A percentile compares a stretch with the other conserved stretches of the same genome.
Evolutionary conservation across 2,329 filamentous ascomycete genomes (phyloP).

Genomic region (Neopestalotiopsis rosae): DNA sequence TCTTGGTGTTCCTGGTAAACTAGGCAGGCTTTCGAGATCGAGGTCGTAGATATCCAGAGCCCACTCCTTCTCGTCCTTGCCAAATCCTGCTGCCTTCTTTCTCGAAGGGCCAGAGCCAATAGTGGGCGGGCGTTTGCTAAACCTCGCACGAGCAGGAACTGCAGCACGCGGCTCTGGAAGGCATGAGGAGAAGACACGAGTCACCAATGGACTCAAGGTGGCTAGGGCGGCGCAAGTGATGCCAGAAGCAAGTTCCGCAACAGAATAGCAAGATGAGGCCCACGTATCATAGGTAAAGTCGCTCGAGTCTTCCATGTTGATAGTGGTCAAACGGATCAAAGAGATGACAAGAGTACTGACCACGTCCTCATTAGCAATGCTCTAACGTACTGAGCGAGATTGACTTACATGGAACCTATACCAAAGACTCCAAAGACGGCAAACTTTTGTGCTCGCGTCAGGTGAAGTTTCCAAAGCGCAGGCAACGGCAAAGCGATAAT

Average conservation of each 20-base stretch:
- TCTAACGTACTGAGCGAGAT: background rate
- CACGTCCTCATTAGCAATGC: background rate
- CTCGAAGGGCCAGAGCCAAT: background rate
- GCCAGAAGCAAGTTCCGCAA: constrained; percentile 21
- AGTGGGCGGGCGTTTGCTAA: background rate
- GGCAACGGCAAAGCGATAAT: constrained; percentile 20
- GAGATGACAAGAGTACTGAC: constrained; percentile 20
- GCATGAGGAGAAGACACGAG: constrained; percentile 13
- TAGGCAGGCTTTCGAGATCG: background rate
- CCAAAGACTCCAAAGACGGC: constrained; percentile 20
- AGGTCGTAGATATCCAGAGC: background rate
- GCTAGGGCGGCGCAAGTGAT: constrained; percentile 21
- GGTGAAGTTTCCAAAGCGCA: constrained; percentile 20
- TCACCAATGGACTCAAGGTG: constrained; percentile 20
- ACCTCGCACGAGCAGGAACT: too few species aligned
- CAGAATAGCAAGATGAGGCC: constrained; percentile 21
- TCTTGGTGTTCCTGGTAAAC: background rate
- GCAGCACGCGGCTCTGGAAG: background rate
- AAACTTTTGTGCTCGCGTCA: constrained; percentile 20
- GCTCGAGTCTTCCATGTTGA: background rate
- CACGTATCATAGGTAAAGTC: constrained; percentile 20
- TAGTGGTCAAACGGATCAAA: constrained; percentile 21
- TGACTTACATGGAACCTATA: constrained; percentile 17
- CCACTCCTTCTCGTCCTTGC: background rate
- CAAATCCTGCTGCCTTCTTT: background rate